Evolutionary conservation across 31 red algal species (phyloP), one percentile per base, ranked within the genome.

Genomic region (Asparagopsis taxiformis): DNA sequence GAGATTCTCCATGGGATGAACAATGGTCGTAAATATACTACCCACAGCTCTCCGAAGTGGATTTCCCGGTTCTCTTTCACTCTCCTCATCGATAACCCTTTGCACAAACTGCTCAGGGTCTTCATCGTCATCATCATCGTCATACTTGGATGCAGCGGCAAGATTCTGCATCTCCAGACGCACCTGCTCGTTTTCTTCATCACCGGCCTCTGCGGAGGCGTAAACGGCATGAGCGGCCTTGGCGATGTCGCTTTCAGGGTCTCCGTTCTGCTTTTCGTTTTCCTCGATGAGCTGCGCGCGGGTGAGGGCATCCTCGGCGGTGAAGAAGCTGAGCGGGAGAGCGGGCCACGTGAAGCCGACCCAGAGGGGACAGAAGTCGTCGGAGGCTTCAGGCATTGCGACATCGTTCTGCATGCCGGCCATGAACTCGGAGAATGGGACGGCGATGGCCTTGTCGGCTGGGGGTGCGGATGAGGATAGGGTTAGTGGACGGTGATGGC

Each of bases 271-370:
- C 0, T 51, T 26, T 24, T 81, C 77, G 39, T 32, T 61, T 1
- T 55, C 32, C 3, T 37, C 65, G n/a, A 81, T 62, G 34, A 81
- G 35, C 34, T 81, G 34, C 11, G 64, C 55, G 16, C 63, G 38
- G 13, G 77, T 81, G 16, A 81, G 20, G 7, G 77, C 77, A 60
- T 81, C 77, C 10, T 68, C 63, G 1, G 50, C 63, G 33, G 29
- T 32, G 1, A 28, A 32, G 39, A 81, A 81, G 2, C 51, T 65
- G 53, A 62, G n/a, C 3, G 77, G 77, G 8, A 81, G 35, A 26
- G 77, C 77, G 11, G 77, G 77, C 77, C 77, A 81, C 43, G 70
- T 81, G 21, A 81, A 81, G 29, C 64, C 77, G 34, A 81, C 37
- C 51, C 68, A 81, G 21, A 81, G 54, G 50, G 77, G 77, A 3